Evolutionary conservation across 1,284 basidiomycete genomes (phyloP), one percentile per base, ranked within the genome.

Genomic region (Ceratobasidium sp.): DNA sequence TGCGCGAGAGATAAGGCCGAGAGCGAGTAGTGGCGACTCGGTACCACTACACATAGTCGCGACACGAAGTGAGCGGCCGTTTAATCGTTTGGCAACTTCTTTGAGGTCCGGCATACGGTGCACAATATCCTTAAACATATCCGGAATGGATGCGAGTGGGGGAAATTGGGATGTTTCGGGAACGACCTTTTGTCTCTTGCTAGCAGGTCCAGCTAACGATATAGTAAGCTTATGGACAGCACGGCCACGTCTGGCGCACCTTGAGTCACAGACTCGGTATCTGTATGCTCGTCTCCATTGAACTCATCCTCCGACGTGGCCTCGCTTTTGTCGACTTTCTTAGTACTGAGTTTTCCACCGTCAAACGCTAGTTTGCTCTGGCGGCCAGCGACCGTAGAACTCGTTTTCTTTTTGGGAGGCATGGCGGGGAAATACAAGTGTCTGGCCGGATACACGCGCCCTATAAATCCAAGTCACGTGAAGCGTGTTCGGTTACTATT

Each of bases 31-130:
- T 34, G 95, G 95, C 1, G 94, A 95, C 76, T 98, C 96, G 1
- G 95, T 98, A 22, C 95, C 95, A 57, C 94, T 96, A 81, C 95
- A 98, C 95, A 98, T 98, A 12, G 95, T 98, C 1, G 95, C 96
- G 47, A 98, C 87, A 75, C 95, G 92, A 75, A 98, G 82, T 73
- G 92, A 93, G 69, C 94, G 86, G 1, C 93, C 93, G 72, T 85
- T 80, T 60, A 97, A 81, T 42, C 84, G 86, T 74, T 90, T 82
- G 13, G 88, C 90, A 40, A 94, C 85, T 1, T 83, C 78, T 73
- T 86, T 84, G 72, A 94, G 86, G 58, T 87, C 81, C 10, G 90
- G 86, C n/a, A 88, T 84, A 72, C 84, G 87, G 69, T 84, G 79
- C 71, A 94, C 86, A 58, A 98, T 85, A 78, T 98, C 93, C 64